Percentiles rank a stretch among this genome's conserved stretches.
Evolutionary conservation across 1,284 basidiomycete genomes (phyloP).

Genomic region (Malassezia arunalokei): DNA sequence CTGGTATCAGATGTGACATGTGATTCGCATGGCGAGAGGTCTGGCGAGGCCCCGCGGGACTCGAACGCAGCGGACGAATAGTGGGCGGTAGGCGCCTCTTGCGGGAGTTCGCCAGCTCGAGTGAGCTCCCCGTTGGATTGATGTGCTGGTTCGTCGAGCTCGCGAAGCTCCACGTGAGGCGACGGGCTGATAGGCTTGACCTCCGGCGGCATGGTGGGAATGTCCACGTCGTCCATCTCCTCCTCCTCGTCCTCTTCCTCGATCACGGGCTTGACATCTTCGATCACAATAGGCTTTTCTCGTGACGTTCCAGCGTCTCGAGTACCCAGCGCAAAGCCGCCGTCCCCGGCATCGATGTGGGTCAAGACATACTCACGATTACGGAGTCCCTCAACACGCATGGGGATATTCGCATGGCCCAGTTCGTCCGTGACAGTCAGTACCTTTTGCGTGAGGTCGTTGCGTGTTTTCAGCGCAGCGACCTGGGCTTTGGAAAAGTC

Average conservation of each 20-base stretch:
- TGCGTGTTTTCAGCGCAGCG: constrained; percentile 68
- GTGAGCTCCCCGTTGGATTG: too few species aligned
- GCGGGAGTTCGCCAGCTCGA: too few species aligned
- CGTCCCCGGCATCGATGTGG: constrained; percentile 67
- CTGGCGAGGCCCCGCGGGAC: too few species aligned
- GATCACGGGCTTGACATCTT: constrained; percentile 25
- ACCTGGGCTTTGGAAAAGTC: constrained; percentile 87
- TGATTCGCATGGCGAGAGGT: too few species aligned
- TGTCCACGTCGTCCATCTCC: constrained; percentile 39
- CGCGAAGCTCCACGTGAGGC: too few species aligned
- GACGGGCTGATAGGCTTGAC: too few species aligned
- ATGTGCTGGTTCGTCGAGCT: too few species aligned
- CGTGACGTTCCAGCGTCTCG: constrained; percentile 60
- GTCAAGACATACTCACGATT: constrained; percentile 87
- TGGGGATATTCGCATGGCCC: constrained; percentile 72
- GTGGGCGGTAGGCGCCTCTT: too few species aligned
- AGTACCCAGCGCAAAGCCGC: constrained; percentile 88
- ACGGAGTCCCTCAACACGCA: constrained; percentile 82
- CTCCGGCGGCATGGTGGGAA: constrained; percentile 9
- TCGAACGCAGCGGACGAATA: too few species aligned
- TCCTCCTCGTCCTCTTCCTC: constrained; percentile 18
- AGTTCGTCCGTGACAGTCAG: constrained; percentile 83
- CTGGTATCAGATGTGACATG: too few species aligned
- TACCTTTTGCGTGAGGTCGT: constrained; percentile 85
- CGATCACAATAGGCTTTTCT: constrained; percentile 71